phyloP scores from a whole-genome alignment of 176 grass and related monocot species.

The Puccinellia tenuiflora region DNA sequence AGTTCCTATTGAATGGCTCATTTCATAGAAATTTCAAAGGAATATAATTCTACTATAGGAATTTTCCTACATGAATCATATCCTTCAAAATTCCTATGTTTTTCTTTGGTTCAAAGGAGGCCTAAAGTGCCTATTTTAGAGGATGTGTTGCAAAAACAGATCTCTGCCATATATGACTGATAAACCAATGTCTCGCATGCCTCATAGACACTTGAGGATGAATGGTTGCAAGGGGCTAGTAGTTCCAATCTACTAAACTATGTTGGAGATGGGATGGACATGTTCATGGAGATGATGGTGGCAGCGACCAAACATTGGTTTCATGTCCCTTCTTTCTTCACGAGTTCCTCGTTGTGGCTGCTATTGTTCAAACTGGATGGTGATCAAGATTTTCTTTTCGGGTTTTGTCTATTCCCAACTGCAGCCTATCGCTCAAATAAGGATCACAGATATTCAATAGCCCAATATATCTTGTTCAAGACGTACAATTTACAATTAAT shows the following conservation, averaged over 20 bases:
- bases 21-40: no score
- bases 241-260: not conserved
- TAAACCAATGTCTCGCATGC: not conserved
- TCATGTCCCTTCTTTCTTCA: not conserved
- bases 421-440: not conserved
- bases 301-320: not conserved
- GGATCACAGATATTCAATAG: not conserved
- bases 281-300: not conserved
- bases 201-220: not conserved
- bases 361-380: not conserved
- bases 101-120: no score
- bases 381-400: not conserved
- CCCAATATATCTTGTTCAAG: not conserved
- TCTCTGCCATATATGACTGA: not conserved
- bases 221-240: not conserved
- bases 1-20: no score
- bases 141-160: no score
- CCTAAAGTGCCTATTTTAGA: no score
- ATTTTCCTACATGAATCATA: no score
- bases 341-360: not conserved
- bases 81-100: no score
- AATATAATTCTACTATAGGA: no score
- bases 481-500: not conserved
- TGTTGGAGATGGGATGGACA: not conserved
- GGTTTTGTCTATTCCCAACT: not conserved